Conservation (phyloP, 192 early-diverging fungal genomes). For the Kickxella alabastrina region DNA sequence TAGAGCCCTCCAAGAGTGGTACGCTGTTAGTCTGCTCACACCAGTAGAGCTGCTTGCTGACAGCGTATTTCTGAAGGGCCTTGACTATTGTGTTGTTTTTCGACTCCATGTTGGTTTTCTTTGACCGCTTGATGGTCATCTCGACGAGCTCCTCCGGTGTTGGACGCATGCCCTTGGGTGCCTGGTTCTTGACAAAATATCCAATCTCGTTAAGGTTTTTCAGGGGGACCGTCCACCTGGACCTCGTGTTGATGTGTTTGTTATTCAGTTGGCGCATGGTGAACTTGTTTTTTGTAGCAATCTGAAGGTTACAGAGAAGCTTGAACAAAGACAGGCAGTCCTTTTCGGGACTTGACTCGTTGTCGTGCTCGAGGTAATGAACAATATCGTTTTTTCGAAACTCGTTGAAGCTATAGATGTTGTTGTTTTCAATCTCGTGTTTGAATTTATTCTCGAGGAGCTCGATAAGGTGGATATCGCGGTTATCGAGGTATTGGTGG, state of each 20-base stretch:
- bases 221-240: not conserved
- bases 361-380: not conserved
- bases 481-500: not conserved
- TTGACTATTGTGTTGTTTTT: not conserved
- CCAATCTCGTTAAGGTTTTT: slow-evolving; percentile 1
- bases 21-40: not conserved
- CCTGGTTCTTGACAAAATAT: not conserved
- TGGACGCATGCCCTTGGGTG: not conserved
- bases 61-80: not conserved
- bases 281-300: not conserved
- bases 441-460: not conserved
- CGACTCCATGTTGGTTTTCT: not conserved
- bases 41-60: not conserved
- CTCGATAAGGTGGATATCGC: not conserved
- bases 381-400: not conserved
- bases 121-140: no score
- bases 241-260: slow-evolving; percentile 1
- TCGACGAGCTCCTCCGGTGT: not conserved
- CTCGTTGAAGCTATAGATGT: no score
- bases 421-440: not conserved
- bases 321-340: not conserved
- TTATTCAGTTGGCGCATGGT: not conserved
- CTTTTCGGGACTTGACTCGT: not conserved
- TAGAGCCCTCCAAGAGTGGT: no score
- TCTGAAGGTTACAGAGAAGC: not conserved